A percentile compares a stretch with the other conserved stretches of the same genome.
Evolutionary conservation across 208 protist genomes (phyloP).

Genomic region (Leishmania amazonensis): DNA sequence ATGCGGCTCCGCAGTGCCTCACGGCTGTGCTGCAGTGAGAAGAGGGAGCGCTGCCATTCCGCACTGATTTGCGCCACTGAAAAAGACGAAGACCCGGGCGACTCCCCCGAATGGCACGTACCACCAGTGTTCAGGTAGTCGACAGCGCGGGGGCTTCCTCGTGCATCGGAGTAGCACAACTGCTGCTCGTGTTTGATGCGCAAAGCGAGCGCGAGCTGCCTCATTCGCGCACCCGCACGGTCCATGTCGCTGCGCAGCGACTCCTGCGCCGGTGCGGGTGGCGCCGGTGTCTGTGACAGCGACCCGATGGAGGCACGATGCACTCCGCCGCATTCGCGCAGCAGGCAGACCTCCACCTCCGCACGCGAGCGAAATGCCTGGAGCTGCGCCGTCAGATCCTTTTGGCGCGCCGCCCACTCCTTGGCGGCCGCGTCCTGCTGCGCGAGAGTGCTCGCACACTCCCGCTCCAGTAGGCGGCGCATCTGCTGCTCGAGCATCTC

Average conservation of each 20-base stretch:
- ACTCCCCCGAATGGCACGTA: not conserved
- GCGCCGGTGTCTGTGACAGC: not conserved
- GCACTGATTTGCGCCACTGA: not conserved
- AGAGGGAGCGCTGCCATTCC: constrained; percentile 8
- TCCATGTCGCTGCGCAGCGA: constrained; percentile 9
- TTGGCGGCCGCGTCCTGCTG: constrained; percentile 12
- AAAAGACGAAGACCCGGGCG: not conserved
- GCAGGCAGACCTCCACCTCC: constrained; percentile 12
- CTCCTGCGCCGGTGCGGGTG: not conserved
- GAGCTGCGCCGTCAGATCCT: constrained; percentile 20
- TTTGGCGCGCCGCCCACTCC: constrained; percentile 7
- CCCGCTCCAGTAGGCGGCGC: constrained; percentile 8
- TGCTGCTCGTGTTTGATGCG: constrained; percentile 12
- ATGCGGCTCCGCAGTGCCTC: constrained; percentile 9
- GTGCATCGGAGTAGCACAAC: not conserved
- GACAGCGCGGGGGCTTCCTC: not conserved
- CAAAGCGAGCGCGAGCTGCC: constrained; percentile 1
- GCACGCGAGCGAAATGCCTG: constrained; percentile 15
- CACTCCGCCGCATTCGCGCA: constrained; percentile 5
- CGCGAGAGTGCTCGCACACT: constrained; percentile 4
- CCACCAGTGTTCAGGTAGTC: not conserved
- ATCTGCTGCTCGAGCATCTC: constrained; percentile 22
- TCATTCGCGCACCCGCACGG: not conserved
- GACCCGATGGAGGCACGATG: not conserved
- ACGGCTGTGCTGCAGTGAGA: constrained; percentile 22